Evolutionary conservation across 2,329 filamentous ascomycete species (phyloP), one percentile per base, ranked within the genome.

Genomic region (Plenodomus tracheiphilus): DNA sequence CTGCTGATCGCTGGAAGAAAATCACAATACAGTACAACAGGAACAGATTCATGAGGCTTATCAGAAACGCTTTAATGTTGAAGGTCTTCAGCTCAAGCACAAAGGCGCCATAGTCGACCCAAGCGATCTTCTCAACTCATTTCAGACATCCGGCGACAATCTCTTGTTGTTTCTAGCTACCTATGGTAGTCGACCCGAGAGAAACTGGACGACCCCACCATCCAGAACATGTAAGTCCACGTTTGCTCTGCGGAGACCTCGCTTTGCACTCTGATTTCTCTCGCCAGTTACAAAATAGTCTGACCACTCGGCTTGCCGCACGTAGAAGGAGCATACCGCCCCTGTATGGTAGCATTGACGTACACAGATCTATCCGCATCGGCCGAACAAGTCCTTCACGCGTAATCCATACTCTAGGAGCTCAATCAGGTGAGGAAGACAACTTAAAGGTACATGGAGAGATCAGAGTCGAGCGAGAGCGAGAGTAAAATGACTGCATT

Each of bases 21-120:
- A 59, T 63, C 2, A 47, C 54, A 1, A 46, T 64, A 9, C 39
- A 57, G n/a, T n/a, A n/a, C n/a, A n/a, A n/a, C n/a, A n/a, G n/a
- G n/a, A n/a, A 11, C 59, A 51, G 25, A 53, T 70, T 25, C 25
- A 46, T 3, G 38, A 57, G 11, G 52, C 54, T 7, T 67, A 62
- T 43, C 40, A 46, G 8, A 41, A 44, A 11, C 46, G 41, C 19
- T 35, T 49, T 15, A 46, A 38, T 2, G 47, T 46, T 15, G 15
- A 39, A 9, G 48, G 53, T 7, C 37, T 68, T n/a, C 42, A 55
- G 1, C 51, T 73, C 5, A 54, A 54, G 35, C 53, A 58, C 37
- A 47, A 57, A 20, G 49, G 51, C 17, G 28, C 32, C 4, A 11
- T 53, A 6, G 39, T 49, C 4, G 41, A 44, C 10, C 18, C 22